Evolutionary conservation across 2,329 filamentous ascomycete genomes (phyloP), one percentile per base, ranked within the genome.

Genomic region (Xylariomycetidae sp.): DNA sequence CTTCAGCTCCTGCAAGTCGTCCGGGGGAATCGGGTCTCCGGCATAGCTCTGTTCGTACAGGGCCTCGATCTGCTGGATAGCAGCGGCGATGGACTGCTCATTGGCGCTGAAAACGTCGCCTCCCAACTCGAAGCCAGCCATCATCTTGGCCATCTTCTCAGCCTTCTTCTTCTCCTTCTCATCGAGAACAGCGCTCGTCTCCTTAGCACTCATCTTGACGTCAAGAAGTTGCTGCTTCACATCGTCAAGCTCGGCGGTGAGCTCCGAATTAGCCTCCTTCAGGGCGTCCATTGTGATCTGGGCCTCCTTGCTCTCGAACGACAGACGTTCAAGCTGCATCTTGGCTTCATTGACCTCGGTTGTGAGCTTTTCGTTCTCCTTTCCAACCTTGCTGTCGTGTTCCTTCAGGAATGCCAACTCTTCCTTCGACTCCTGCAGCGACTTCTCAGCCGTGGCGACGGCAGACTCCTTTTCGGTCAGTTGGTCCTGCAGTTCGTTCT

Each of bases 91-190:
- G 31, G 79, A 81, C 43, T 82, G 76, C 60, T 98, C 92, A 49
- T 95, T 95, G 38, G 92, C 85, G 47, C 88, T 95, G 59, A 96
- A 94, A 19, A 93, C 81, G 37, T 95, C 89, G 30, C 84, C 82
- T 27, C 88, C 90, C 20, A 98, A 76, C 53, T 98, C 90, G 52
- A 98, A 96, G 4, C 90, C 88, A 38, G 92, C 92, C 90, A 98
- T 95, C 92, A 98, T 98, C 73, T 95, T 85, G 26, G 92, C 92
- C 92, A 98, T 98, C 64, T 93, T 92, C 66, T 98, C 92, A 1
- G 89, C 87, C 73, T 98, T 98, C 67, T 88, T 89, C 71, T 88
- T 90, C 64, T 96, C 93, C 72, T 98, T 98, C 64, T 96, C 92
- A 49, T 96, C 90, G 14, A 93, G 67, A 12, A 87, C 82, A 7